A percentile compares a stretch with the other conserved stretches of the same genome.
Evolutionary conservation across 208 protist genomes (phyloP).

Genomic region (Crithidia bombi): DNA sequence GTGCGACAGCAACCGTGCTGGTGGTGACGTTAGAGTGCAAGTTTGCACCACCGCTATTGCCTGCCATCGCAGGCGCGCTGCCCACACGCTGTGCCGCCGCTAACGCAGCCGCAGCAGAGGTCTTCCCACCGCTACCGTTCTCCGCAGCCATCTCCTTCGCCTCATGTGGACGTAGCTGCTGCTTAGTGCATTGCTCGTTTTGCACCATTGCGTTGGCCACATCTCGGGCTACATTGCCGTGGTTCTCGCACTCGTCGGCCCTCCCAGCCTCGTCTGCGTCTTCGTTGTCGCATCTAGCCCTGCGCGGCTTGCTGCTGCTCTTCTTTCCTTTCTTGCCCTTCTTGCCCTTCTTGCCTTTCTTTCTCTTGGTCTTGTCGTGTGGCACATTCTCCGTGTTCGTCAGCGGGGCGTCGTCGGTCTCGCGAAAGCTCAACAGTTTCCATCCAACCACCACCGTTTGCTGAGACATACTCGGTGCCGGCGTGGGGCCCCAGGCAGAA

Average conservation of each 20-base stretch:
- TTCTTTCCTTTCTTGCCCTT: conserved; percentile 31
- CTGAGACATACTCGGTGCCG: conserved; percentile 6
- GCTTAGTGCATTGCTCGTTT: not conserved
- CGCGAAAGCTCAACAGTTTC: conserved; percentile 42
- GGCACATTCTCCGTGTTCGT: conserved; percentile 28
- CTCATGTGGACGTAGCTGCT: not conserved
- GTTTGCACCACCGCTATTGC: no score
- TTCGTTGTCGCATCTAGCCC: not conserved
- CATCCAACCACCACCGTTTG: conserved; percentile 23
- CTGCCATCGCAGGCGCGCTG: not conserved
- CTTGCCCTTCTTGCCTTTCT: conserved; percentile 16
- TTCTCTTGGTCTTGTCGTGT: conserved; percentile 22
- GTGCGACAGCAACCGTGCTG: not conserved
- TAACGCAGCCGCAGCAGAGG: not conserved
- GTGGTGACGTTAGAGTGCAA: conserved; percentile 2
- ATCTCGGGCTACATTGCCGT: conserved; percentile 19
- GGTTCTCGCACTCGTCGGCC: not conserved
- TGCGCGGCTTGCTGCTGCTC: conserved; percentile 17
- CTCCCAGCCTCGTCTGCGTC: not conserved
- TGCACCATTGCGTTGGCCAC: conserved; percentile 19
- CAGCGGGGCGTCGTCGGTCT: conserved; percentile 39
- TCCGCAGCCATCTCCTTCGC: not conserved
- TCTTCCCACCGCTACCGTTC: not conserved
- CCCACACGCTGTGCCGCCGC: not conserved
- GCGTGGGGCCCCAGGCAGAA: not conserved